Evolutionary conservation across 176 grass and related monocot species (phyloP).

Genomic region (Avena eriantha): DNA sequence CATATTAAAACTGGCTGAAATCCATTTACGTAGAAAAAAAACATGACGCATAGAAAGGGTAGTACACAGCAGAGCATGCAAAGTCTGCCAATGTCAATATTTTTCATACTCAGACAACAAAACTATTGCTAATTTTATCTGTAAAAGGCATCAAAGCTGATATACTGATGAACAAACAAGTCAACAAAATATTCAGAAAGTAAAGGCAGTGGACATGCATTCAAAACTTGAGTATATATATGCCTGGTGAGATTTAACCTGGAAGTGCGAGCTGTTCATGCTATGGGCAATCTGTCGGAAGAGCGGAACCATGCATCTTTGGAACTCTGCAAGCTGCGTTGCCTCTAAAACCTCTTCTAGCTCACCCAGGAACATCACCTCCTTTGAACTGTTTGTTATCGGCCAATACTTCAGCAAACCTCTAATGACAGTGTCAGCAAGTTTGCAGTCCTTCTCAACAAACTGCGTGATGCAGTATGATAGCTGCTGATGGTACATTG

Average conservation of each 20-base stretch:
- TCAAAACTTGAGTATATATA: conserved; percentile 23
- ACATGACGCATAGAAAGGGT: not conserved
- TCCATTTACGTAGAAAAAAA: not conserved
- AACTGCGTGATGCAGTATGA: conserved; percentile 96
- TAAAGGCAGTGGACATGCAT: conserved; percentile 27
- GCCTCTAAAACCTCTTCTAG: conserved; percentile 96
- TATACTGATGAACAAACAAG: conserved; percentile 26
- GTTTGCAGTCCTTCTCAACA: conserved; percentile 97
- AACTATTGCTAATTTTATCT: conserved; percentile 22
- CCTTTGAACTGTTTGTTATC: conserved; percentile 96
- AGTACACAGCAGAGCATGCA: not conserved
- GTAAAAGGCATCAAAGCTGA: conserved; percentile 11
- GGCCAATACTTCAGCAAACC: conserved; percentile 99
- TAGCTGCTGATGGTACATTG: conserved; percentile 89
- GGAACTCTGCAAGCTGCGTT: conserved; percentile 90
- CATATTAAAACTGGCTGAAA: conserved; percentile 9
- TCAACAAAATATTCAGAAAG: conserved; percentile 22
- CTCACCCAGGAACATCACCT: conserved; percentile 98
- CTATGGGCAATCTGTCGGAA: conserved; percentile 74
- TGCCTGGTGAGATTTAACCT: conserved; percentile 62
- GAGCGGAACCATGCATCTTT: conserved; percentile 85
- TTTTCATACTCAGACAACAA: not conserved
- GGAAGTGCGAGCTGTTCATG: conserved; percentile 94
- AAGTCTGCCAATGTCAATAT: not conserved
- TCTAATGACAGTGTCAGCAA: conserved; percentile 91